Evolutionary conservation across 176 grass and related monocot species (phyloP).

Genomic region (Chloris gayana): DNA sequence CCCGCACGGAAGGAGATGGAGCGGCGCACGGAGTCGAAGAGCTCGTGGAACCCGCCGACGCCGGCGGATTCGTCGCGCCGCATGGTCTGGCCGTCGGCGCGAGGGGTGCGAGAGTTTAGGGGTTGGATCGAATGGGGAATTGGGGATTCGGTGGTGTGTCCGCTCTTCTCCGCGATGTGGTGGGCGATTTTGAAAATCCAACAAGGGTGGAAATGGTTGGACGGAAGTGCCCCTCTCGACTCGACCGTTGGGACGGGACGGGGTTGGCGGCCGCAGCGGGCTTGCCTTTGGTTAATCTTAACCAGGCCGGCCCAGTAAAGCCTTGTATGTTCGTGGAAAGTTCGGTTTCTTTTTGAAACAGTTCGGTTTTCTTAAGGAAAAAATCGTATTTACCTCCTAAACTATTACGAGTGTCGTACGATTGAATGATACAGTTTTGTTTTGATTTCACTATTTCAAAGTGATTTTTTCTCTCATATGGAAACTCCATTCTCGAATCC

Average conservation of each 20-base stretch:
- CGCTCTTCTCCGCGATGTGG: not conserved
- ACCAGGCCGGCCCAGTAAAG: not conserved
- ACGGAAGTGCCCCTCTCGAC: slow-evolving; percentile 57
- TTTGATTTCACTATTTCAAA: too few relatives aligned
- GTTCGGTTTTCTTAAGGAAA: too few relatives aligned
- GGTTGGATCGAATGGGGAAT: slow-evolving; percentile 27
- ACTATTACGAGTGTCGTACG: too few relatives aligned
- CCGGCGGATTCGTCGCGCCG: slow-evolving; percentile 41
- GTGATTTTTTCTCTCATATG: too few relatives aligned
- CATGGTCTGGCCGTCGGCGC: slow-evolving; percentile 34
- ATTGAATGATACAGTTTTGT: too few relatives aligned
- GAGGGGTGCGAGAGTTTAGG: not conserved
- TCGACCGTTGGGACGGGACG: slow-evolving; percentile 55
- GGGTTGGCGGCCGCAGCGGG: not conserved
- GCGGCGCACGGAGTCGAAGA: slow-evolving; percentile 80
- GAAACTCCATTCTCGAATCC: too few relatives aligned
- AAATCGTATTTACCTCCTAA: too few relatives aligned
- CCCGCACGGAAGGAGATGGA: slow-evolving; percentile 62
- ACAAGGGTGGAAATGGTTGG: too few relatives aligned
- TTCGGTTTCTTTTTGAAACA: too few relatives aligned
- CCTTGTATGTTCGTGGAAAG: too few relatives aligned
- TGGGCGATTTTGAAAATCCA: slow-evolving; percentile 45
- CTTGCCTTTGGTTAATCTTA: not conserved
- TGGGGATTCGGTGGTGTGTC: not conserved
- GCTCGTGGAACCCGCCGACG: slow-evolving; percentile 58